Base-by-base conservation (phyloP, 2,329 filamentous ascomycete species). In the Aspergillus puulaauensis region DNA sequence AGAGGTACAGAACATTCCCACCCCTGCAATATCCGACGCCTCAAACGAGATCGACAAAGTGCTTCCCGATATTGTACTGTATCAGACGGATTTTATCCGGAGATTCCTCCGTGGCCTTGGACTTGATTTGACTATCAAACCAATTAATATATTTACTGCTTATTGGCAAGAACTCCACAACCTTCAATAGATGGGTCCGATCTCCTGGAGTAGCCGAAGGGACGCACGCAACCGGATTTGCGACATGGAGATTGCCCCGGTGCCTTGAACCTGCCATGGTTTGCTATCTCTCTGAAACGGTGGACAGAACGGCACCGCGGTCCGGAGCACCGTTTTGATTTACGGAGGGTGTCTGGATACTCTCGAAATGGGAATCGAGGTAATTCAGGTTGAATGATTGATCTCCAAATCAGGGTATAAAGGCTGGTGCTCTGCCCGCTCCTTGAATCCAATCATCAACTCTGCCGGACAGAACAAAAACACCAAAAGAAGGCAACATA, bases 401-500 rank as follows among this genome's bases (percentile, higher is more conserved):
- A 31, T n/a, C 17, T 27, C 33, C 31, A 19, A n/a, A 33, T 17
- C 33, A 44, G 52, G 41, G 35, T 64, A 66, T 69, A 70, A 67
- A 70, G 66, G 52, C 51, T 27, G 27, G 35, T 2, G 15, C 19
- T 33, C 43, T 27, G 41, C 41, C 54, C 46, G 12, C 35, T 31
- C 15, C 27, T 57, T 24, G 19, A 46, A 50, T 56, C 17, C 50
- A 48, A 56, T 61, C 51, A 64, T 62, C 57, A 67, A 53, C 59
- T 64, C 66, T 68, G 64, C 68, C 62, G 67, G 67, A 59, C 68
- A 70, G 66, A 61, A 61, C 58, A 54, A 57, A 35, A 37, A 27
- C 56, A 53, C 39, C 60, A 27, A 40, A 54, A 12, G 54, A 31
- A 50, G 33, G 12, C 33, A n/a, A 21, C 9, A 7, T 48, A 27